A percentile compares a stretch with the other conserved stretches of the same genome.
Conservation (phyloP, 495 filamentous ascomycete genomes). For the Staphylotrichum longicolle region DNA sequence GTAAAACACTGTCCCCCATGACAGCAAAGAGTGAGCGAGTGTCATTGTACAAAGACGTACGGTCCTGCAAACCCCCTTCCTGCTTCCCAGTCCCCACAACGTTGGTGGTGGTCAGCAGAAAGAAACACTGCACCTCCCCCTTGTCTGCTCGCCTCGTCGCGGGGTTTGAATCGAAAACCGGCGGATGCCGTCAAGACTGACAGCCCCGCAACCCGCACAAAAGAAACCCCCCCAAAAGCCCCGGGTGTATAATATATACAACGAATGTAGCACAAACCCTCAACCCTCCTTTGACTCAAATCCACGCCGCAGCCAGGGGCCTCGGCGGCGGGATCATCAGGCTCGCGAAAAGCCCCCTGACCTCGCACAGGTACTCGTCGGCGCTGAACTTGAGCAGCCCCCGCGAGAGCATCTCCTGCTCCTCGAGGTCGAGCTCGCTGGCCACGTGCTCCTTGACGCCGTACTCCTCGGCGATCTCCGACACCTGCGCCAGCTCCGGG, state of each 20-base stretch:
- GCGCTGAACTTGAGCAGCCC: conserved; percentile 74
- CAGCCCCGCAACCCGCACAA: too few relatives aligned
- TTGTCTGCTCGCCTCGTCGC: too few relatives aligned
- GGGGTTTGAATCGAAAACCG: too few relatives aligned
- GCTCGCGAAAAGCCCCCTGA: conserved; percentile 61
- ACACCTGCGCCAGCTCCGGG: conserved; percentile 69
- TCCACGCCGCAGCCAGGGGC: conserved; percentile 5
- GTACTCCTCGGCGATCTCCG: conserved; percentile 85
- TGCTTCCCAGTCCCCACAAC: too few relatives aligned
- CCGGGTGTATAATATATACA: neutral
- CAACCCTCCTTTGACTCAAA: conserved; percentile 1
- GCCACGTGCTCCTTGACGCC: conserved; percentile 57
- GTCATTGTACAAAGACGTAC: neutral
- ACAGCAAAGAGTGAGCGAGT: neutral
- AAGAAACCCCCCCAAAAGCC: too few relatives aligned
- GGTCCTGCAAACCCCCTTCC: too few relatives aligned
- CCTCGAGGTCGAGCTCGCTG: conserved; percentile 64
- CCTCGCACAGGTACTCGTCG: conserved; percentile 81
- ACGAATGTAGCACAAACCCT: neutral
- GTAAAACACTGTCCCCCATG: neutral
- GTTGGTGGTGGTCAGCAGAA: neutral
- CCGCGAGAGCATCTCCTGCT: conserved; percentile 58
- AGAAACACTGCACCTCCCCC: neutral
- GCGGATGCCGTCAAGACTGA: neutral
- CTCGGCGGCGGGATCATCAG: conserved; percentile 32